phyloP scores from a whole-genome alignment of 2,329 filamentous ascomycete genomes.

The Claviceps spartinae region DNA sequence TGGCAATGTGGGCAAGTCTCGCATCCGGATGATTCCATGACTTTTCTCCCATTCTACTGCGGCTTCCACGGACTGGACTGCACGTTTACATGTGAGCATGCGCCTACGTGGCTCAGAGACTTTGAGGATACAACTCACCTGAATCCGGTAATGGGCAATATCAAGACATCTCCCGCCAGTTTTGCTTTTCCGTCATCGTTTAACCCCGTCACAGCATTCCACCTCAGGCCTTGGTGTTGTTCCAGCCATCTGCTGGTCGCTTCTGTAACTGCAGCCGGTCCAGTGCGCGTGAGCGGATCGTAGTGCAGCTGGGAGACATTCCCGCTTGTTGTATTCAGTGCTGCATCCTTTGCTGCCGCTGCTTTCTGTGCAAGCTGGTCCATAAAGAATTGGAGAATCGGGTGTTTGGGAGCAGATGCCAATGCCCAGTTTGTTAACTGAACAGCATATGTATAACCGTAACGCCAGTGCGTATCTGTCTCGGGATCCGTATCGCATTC shows the following conservation, averaged over 20 bases:
- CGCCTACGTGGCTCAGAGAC: background rate
- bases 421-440: conserved; percentile 13
- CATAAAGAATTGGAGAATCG: conserved; percentile 9
- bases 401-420: conserved; percentile 10
- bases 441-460: conserved; percentile 12
- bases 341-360: background rate
- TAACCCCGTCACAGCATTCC: conserved; percentile 11
- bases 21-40: conserved; percentile 9
- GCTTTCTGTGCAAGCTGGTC: conserved; percentile 6
- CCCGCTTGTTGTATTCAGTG: background rate
- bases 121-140: conserved; percentile 6
- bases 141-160: conserved; percentile 12
- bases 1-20: conserved; percentile 9
- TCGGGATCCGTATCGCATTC: conserved; percentile 7
- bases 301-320: conserved; percentile 1
- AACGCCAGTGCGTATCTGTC: conserved; percentile 11
- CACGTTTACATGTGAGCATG: background rate
- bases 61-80: conserved; percentile 7
- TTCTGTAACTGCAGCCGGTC: conserved; percentile 11
- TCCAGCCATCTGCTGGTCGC: conserved; percentile 11
- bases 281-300: conserved; percentile 12
- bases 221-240: conserved; percentile 8
- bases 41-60: conserved; percentile 12
- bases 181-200: conserved; percentile 10
- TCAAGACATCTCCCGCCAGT: conserved; percentile 9